Percentiles rank a stretch among this genome's conserved stretches.
These are phyloP conservation scores for Diphasiastrum complanatum DNA, from an alignment of 83 land plant species.

Conservation along the genomic window DNA sequence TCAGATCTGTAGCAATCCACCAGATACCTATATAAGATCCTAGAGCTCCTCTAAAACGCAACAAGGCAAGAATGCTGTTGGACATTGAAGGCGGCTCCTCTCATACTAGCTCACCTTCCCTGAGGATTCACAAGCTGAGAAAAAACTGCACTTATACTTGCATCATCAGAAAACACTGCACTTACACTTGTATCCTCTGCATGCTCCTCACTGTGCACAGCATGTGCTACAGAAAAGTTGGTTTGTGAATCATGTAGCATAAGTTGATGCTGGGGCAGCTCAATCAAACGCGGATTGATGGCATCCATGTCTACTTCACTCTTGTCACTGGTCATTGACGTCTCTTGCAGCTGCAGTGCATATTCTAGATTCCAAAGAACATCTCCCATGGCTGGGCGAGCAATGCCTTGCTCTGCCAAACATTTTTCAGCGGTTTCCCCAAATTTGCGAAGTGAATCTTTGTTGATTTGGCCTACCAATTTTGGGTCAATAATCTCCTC, in stretches of 20 bases:
- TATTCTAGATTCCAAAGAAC: constrained; percentile 78
- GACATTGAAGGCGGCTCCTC: no score
- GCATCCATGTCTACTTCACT: constrained; percentile 42
- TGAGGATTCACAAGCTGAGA: constrained; percentile 72
- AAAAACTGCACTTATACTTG: constrained; percentile 54
- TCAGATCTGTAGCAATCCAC: no score
- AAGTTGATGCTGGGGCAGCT: background rate
- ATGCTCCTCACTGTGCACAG: constrained; percentile 33
- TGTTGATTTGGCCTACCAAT: constrained; percentile 44
- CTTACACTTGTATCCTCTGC: constrained; percentile 38
- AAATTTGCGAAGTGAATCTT: constrained; percentile 56
- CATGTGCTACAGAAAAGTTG: constrained; percentile 44
- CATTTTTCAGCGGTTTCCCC: constrained; percentile 78
- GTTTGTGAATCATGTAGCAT: background rate
- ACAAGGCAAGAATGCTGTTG: no score
- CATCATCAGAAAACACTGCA: constrained; percentile 50
- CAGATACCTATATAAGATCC: no score
- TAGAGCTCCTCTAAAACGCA: no score
- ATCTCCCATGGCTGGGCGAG: constrained; percentile 82
- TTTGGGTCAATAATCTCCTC: constrained; percentile 58
- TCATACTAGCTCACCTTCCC: constrained; percentile 67
- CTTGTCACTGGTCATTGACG: constrained; percentile 47
- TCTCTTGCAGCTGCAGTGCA: constrained; percentile 75
- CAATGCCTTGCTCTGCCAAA: constrained; percentile 64
- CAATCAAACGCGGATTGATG: constrained; percentile 20